These are phyloP conservation scores for Neonectria punicea DNA, from an alignment of 2,329 filamentous ascomycete genomes.

Conservation along the genomic window DNA sequence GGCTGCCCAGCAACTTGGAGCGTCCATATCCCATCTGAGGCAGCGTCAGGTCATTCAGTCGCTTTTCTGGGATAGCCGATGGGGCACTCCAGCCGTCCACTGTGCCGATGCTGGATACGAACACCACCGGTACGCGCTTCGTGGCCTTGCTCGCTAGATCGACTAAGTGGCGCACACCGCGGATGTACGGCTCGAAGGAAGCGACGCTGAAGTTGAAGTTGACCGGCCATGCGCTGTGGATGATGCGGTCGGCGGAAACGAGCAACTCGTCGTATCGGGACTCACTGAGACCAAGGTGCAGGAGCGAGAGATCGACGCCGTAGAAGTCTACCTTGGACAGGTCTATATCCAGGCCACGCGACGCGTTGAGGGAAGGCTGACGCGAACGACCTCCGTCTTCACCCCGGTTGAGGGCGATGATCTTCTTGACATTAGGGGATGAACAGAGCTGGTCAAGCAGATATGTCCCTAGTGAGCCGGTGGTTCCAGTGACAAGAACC, in stretches of 20 bases:
- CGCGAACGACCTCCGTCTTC: background rate
- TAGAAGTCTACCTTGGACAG: background rate
- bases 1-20: background rate
- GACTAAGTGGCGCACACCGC: conserved; percentile 61
- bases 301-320: conserved; percentile 1
- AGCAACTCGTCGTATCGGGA: conserved; percentile 50
- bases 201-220: conserved; percentile 62
- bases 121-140: background rate
- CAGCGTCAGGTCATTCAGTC: background rate
- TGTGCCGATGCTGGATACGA: background rate
- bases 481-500: conserved; percentile 83
- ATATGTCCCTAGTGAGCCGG: conserved; percentile 85
- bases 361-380: background rate
- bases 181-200: conserved; percentile 62
- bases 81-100: background rate
- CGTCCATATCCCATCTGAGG: background rate
- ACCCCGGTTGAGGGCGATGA: conserved; percentile 13
- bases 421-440: background rate
- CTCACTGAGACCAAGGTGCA: background rate
- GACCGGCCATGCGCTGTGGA: conserved; percentile 64
- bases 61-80: background rate
- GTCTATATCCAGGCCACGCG: background rate
- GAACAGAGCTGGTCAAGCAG: conserved; percentile 53
- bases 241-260: conserved; percentile 55
- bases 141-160: conserved; percentile 42